Base-by-base conservation (phyloP, 2,329 filamentous ascomycete species). In the Ophiocordyceps camponoti-rufipedis region DNA sequence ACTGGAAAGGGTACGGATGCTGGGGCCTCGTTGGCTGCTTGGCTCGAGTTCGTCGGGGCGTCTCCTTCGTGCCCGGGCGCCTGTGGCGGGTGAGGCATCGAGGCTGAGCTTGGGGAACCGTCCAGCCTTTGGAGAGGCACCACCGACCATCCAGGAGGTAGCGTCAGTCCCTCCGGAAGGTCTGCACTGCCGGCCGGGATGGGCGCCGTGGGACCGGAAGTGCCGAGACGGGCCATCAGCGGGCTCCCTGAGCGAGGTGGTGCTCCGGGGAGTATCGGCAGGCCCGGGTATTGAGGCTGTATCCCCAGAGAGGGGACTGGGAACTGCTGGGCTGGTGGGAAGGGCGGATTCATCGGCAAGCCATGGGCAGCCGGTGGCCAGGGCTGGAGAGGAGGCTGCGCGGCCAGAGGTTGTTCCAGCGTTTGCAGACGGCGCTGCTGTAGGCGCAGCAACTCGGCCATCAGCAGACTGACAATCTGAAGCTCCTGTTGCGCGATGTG, bases 401-500 rank as follows among this genome's bases (percentile, higher is more conserved):
- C 48, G n/a, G 49, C 46, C 53, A 58, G 50, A 48, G 33, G 16
- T 31, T 53, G 50, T 29, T 60, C 59, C 44, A 56, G 56, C 23
- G 53, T 52, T 46, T 60, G 63, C 33, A 63, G 62, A 46, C 72
- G 70, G 38, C 64, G 50, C 49, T 67, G 68, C 23, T 81, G 77
- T 45, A 88, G 65, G 48, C 80, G 72, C 32, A 74, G 67, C 44
- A 91, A 59, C 57, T 91, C 85, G 18, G 65, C 63, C 48, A 83
- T 73, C 48, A 91, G 66, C 14, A 77, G 63, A 45, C 80, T 72
- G n/a, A 87, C 65, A n/a, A 75, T 64, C 43, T 77, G 71, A 5
- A 88, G 58, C 56, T 91, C 82, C 32, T 80, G 72, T 44, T 82
- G 74, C 14, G 77, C 75, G 32, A 73, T 56, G 42, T 79, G 74